These are phyloP conservation scores for Primulina eburnea DNA, from an alignment of 257 asterid species.

Conservation along the genomic window DNA sequence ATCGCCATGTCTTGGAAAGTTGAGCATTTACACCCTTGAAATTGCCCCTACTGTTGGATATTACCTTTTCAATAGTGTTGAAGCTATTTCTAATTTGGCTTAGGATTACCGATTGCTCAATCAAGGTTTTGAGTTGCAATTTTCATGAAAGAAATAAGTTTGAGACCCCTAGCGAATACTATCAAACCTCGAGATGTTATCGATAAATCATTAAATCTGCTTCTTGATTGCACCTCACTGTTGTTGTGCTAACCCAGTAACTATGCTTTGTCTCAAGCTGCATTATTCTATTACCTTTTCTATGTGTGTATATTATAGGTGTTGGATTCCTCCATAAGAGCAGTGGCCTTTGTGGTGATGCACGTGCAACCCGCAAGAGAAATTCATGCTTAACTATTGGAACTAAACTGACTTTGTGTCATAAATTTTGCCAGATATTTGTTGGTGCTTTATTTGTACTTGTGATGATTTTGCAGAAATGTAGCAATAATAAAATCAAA, in stretches of 20 bases:
- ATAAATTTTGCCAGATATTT: background rate
- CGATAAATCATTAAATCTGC: background rate
- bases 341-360: background rate
- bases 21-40: background rate
- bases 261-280: background rate
- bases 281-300: background rate
- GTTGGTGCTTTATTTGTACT: background rate
- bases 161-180: background rate
- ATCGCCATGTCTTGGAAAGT: background rate
- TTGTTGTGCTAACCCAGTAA: background rate
- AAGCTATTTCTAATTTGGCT: constrained; percentile 14
- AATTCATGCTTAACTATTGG: background rate
- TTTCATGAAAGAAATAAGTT: background rate
- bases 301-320: background rate
- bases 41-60: background rate
- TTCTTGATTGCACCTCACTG: background rate
- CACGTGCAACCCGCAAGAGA: too few species aligned
- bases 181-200: background rate
- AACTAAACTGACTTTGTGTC: background rate
- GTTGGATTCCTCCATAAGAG: background rate
- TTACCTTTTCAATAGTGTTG: constrained; percentile 11
- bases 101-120: background rate
- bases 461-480: constrained; percentile 50
- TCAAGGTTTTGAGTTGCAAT: constrained; percentile 7
- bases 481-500: constrained; percentile 72